Conservation (phyloP, 306 rosid genomes). For the Cicer judaicum region DNA sequence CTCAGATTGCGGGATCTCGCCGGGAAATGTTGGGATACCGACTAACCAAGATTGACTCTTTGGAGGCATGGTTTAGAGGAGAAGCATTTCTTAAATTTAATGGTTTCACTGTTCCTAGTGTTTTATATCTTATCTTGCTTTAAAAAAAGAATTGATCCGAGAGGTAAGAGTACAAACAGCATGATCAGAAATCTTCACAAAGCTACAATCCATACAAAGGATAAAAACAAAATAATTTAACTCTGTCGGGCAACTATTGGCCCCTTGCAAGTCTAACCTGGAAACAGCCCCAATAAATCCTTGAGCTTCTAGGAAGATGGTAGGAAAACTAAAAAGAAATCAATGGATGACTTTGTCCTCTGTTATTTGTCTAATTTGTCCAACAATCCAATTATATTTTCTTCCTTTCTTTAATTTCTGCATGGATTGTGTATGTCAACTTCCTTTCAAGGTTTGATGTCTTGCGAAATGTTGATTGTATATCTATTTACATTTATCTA, state of each 20-base stretch:
- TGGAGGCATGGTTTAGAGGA: constrained; percentile 6
- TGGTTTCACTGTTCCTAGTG: constrained; percentile 1
- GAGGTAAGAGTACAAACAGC: not conserved
- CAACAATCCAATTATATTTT: not conserved
- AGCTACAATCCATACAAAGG: not conserved
- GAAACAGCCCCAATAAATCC: not conserved
- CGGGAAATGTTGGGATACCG: too few species aligned
- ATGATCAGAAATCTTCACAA: constrained; percentile 8
- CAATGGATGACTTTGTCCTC: not conserved
- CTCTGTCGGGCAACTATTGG: not conserved
- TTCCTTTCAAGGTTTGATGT: constrained; percentile 1
- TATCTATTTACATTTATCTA: constrained; percentile 1
- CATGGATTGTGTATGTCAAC: not conserved
- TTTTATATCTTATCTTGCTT: constrained; percentile 11
- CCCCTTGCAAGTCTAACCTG: constrained; percentile 2
- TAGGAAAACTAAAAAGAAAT: constrained; percentile 12
- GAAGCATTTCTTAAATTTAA: not conserved
- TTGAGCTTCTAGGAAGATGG: not conserved
- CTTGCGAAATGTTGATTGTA: constrained; percentile 11
- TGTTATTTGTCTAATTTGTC: not conserved
- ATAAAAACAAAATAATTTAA: not conserved
- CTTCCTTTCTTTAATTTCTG: not conserved
- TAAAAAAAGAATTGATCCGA: not conserved
- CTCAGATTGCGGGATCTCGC: too few species aligned
- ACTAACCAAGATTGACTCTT: not conserved